Conservation (phyloP, 2,329 filamentous ascomycete genomes). For the Fusarium goolgardi region DNA sequence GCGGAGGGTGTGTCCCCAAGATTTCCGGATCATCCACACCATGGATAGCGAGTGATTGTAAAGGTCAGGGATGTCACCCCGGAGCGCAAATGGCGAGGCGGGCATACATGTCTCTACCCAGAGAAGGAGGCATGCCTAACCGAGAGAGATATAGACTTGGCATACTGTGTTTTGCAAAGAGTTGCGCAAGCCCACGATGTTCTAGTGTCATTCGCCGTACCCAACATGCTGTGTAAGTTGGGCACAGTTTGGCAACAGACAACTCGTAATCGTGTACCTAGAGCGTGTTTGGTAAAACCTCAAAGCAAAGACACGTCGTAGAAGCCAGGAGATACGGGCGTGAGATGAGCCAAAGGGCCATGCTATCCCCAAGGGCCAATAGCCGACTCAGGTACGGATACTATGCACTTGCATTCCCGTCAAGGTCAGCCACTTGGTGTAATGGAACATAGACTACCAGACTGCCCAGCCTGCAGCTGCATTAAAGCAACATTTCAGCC, state of each 20-base stretch:
- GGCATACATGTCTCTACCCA: conserved; percentile 16
- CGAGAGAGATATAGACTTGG: conserved; percentile 10
- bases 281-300: conserved; percentile 9
- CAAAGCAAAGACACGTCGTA: conserved; percentile 19
- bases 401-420: conserved; percentile 20
- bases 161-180: conserved; percentile 5
- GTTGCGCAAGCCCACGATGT: conserved; percentile 8
- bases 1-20: not conserved
- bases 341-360: conserved; percentile 3
- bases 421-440: conserved; percentile 1
- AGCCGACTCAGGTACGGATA: conserved; percentile 1
- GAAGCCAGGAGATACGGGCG: not conserved
- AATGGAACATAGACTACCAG: not conserved
- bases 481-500: conserved; percentile 14
- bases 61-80: conserved; percentile 11
- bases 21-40: conserved; percentile 1
- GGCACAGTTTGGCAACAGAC: conserved; percentile 7
- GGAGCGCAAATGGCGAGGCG: conserved; percentile 10
- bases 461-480: conserved; percentile 6
- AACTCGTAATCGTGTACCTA: conserved; percentile 28
- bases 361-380: conserved; percentile 9
- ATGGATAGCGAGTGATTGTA: conserved; percentile 1
- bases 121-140: conserved; percentile 14
- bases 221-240: conserved; percentile 25
- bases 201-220: conserved; percentile 1